phyloP scores from a whole-genome alignment of 805 yeast genomes.

The Blastobotrys terrestris region DNA sequence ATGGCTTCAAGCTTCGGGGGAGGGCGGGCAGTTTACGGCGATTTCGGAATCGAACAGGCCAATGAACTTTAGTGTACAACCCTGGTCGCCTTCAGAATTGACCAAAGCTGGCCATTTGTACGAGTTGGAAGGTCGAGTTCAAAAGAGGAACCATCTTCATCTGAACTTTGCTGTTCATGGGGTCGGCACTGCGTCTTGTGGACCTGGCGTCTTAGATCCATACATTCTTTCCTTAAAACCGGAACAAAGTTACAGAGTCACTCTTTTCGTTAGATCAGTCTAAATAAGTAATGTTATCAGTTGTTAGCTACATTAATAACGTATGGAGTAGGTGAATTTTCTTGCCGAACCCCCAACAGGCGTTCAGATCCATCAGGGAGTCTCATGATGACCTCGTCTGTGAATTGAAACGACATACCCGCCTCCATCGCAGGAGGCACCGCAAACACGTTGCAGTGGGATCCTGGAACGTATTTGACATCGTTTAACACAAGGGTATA shows the following conservation, averaged over 20 bases:
- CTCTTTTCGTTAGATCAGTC: background rate
- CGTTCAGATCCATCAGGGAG: background rate
- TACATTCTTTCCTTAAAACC: conserved; percentile 9
- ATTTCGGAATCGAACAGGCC: conserved; percentile 7
- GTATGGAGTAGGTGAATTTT: too few species aligned
- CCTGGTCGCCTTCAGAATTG: conserved; percentile 12
- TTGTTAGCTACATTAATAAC: too few species aligned
- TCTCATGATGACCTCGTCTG: background rate
- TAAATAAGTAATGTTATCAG: background rate
- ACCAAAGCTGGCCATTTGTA: conserved; percentile 22
- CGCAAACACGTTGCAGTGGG: background rate
- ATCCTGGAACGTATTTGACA: background rate
- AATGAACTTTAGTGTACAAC: conserved; percentile 11
- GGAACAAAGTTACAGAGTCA: background rate
- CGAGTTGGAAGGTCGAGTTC: conserved; percentile 11
- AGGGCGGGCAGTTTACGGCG: conserved; percentile 5
- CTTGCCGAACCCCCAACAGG: background rate
- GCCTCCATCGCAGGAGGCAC: background rate
- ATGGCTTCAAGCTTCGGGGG: conserved; percentile 20
- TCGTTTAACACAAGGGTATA: background rate
- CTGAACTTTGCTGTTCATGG: conserved; percentile 26
- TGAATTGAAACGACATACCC: background rate
- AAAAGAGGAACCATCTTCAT: conserved; percentile 15
- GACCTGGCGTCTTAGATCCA: conserved; percentile 23
- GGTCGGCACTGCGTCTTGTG: conserved; percentile 26